Evolutionary conservation across 306 rosid species (phyloP).

Genomic region (Cyclanthera cordifolia): DNA sequence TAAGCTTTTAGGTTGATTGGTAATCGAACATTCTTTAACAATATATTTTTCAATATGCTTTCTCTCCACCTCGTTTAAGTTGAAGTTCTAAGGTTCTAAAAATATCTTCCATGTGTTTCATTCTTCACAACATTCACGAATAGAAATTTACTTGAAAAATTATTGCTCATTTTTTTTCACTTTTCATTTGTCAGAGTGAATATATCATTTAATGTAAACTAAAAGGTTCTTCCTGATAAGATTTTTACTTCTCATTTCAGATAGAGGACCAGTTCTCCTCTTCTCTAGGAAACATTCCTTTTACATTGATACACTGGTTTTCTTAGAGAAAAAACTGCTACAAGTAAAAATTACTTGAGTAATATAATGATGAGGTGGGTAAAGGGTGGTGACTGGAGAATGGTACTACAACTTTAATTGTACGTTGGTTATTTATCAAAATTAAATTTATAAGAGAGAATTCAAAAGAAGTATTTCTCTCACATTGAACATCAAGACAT

Average conservation of each 20-base stretch:
- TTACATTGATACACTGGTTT: neutral
- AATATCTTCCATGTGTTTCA: neutral
- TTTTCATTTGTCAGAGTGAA: neutral
- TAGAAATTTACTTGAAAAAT: neutral
- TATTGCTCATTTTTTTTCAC: neutral
- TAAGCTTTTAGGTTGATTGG: too few species aligned
- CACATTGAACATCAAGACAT: constrained; percentile 91
- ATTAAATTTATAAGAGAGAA: neutral
- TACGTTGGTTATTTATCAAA: neutral
- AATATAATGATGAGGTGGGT: neutral
- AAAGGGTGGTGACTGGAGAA: neutral
- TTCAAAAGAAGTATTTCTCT: constrained; percentile 17
- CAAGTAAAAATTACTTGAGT: neutral
- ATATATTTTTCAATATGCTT: neutral
- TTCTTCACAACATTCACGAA: neutral
- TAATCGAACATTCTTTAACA: too few species aligned
- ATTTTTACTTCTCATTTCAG: too few species aligned
- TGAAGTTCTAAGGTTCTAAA: neutral
- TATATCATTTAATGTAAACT: neutral
- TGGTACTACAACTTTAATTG: neutral
- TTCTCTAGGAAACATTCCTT: neutral
- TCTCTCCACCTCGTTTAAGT: neutral
- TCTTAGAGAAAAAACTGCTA: neutral
- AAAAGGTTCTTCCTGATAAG: neutral
- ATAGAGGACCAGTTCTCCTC: neutral